Base-by-base conservation (phyloP, 345 rosid species). In the Pistacia integerrima region DNA sequence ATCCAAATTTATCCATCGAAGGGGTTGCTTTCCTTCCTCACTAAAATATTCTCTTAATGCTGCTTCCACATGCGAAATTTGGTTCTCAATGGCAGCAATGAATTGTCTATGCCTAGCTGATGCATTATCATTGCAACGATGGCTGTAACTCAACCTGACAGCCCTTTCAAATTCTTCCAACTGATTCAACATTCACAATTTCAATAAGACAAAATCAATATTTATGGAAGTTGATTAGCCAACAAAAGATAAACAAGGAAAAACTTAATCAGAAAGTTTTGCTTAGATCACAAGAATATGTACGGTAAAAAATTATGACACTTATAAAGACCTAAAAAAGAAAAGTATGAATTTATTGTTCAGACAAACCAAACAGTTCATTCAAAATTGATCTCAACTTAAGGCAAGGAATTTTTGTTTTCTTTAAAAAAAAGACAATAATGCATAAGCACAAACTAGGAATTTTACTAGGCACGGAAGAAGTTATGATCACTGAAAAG, bases 101-200 rank as follows among this genome's bases (percentile, higher is more conserved):
- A 94, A 94, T 67, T 92, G 97, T 65, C 81, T 82, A 75, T 92
- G 98, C 80, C 95, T 87, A 16, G 89, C 82, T 69, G 90, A 77
- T 1, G 91, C 80, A 74, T 70, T 78, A 69, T 88, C 90, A 60
- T 92, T 86, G 41, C 74, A 76, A 17, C 82, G 77, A 63, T 85
- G 82, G 66, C 90, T 84, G 79, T 87, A 84, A 76, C 93, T 92
- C 82, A 87, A 78, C 82, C 86, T 78, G 61, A 90, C 87, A 28
- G 94, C 98, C 74, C 82, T 90, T 87, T 90, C 98, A 77, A 92
- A 94, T 85, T 88, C 97, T 60, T 94, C 97, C 90, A 90, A 72
- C 97, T 94, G 84, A 75, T 74, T 80, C 80, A 78, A 65, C 67
- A 84, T 44, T 35, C 65, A 79, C 58, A 82, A 82, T 51, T 65